Evolutionary conservation across 805 yeast species (phyloP), one percentile per base, ranked within the genome.

Genomic region (Wickerhamiella spandovensis): DNA sequence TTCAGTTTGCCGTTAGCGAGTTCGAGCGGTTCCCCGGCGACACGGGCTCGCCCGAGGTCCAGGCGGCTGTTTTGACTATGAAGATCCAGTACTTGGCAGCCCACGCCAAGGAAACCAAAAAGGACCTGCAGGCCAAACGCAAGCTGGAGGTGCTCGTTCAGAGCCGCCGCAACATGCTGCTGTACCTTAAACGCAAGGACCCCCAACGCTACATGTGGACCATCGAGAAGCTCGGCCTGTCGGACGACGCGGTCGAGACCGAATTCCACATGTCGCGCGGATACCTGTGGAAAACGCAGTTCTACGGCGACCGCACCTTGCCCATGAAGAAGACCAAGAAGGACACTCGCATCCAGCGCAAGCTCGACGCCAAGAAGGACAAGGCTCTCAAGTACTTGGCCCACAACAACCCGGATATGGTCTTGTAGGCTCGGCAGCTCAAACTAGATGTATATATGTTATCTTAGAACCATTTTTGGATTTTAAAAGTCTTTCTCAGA

Each of bases 41-140:
- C 64, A 85, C 96, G 0, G 97, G 95, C 2, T 85, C 95, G 1
- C 79, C 95, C 49, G 97, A 90, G 68, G 96, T 89, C 23, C 97
- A 89, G 67, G 96, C 97, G 1, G 97, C 97, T 2, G 75, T 85
- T 24, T 69, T 82, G 69, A 87, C 97, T 0, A 81, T 86, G 46
- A 77, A 78, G 60, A 86, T 92, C 58, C 84, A 82, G 57, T 80
- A 77, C 56, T 71, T 85, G 54, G 85, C 85, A 70, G 75, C 77
- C 43, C 96, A 89, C 62, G 74, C 84, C 50, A 73, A 75, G 58
- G 72, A 76, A 47, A 72, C 80, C 62, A 81, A 79, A 56, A 83
- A 88, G 64, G 97, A 90, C 68, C 71, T 75, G 57, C 72, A 73
- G 42, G 81, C 81, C 58, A 78, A 80, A 50, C 81, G 92, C 61